Base-by-base conservation (phyloP, 179 eudicot species). In the Nepenthes alata region DNA sequence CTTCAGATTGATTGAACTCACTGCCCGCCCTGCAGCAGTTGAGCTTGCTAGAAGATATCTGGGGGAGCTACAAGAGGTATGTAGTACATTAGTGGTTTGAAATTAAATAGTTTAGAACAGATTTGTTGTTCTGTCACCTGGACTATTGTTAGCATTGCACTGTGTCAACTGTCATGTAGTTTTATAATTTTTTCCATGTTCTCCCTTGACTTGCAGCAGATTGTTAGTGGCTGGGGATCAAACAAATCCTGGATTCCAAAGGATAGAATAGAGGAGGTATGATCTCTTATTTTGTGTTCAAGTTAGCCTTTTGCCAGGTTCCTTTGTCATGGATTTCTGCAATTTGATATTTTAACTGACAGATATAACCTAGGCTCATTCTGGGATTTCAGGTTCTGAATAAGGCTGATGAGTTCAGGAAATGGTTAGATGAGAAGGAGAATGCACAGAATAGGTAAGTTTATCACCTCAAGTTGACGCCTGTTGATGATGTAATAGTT, bases 211-310 rank as follows among this genome's bases (percentile, higher is more conserved):
- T 37, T 37, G 63, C 53, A 68, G 45, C 80, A 91, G 98, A 89
- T 79, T 67, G 86, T 85, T 49, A 77, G 66, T 47, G 79, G 80
- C 66, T 91, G 95, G 98, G 89, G 86, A 69, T 74, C 61, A 12
- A 75, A 85, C 39, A 91, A 89, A 69, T 67, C 95, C 56, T 91
- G 98, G 96, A 79, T 91, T 70, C 89, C 96, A 38, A 89, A 66
- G 67, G 84, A 85, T 49, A 86, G 71, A 78, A 83, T 83, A 16
- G 90, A 89, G 51, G 85, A 93, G 96, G 98, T 82, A 57, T 60
- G 41, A 54, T 52, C 12, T 55, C 12, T 56, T 16, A 48, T 45
- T 44, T 54, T 53, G 25, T 55, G 0, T 55, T 48, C 38, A 47
- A 12, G 45, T 41, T 41, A 0, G 45, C 45, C 45, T 41, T 41